Evolutionary conservation across 2,329 filamentous ascomycete species (phyloP), one percentile per base, ranked within the genome.

Genomic region (Fusarium oligoseptatum): DNA sequence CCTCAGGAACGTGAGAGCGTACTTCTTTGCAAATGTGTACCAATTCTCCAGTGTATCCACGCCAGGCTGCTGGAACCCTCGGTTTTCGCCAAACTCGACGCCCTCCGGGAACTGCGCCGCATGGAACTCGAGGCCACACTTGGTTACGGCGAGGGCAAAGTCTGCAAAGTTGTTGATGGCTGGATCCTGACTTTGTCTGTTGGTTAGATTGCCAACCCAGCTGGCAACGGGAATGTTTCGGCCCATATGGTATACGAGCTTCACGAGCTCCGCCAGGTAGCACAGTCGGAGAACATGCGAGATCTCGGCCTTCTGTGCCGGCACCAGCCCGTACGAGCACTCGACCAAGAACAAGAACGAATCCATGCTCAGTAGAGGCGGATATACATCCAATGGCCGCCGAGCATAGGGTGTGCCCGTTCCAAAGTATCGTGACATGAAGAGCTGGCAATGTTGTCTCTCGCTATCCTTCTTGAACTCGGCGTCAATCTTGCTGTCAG

Each of bases 211-310:
- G 29, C 84, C 82, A 12, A 89, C 79, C 86, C 88, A 92, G 63
- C 82, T 83, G 7, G 84, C 82, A 4, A 84, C 80, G 0, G 88
- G 85, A 56, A 90, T 87, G 78, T 90, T 90, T 58, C 86, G 87
- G 27, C 87, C 86, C 81, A 91, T 86, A 77, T 90, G 86, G 71
- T 87, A 88, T 17, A 95, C 88, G 7, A 95, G 92, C 83, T 97
- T 97, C 69, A 97, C 91, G 67, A 99, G 91, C 83, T 99, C 97
- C 3, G 94, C 94, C 65, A 97, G 88, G 80, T 97, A 98, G 84
- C 95, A 98, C 55, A 98, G 86, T 41, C 93, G 92, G 60, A 98
- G 84, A 61, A 98, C 83, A 81, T 98, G 93, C 45, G 92, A 89
- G 48, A 97, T 90, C 65, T 97, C 94, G 43, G 94, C 88, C 45